Evolutionary conservation across 257 asterid species (phyloP).

Genomic region (Gentiana straminea): DNA sequence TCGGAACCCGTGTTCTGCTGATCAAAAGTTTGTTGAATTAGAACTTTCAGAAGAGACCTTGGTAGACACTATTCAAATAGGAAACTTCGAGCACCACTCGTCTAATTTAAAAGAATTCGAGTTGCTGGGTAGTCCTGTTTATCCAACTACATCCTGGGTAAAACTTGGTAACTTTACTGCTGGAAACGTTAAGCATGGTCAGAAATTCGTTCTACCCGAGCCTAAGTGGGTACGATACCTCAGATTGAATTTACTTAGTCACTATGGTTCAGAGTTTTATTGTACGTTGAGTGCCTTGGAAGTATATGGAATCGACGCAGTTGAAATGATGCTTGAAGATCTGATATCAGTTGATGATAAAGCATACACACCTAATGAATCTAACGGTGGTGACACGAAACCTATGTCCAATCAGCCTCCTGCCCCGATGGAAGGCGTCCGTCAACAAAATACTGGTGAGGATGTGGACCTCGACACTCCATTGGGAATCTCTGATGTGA

Average conservation of each 20-base stretch:
- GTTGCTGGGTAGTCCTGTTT: constrained; percentile 66
- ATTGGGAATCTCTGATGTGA: constrained; percentile 28
- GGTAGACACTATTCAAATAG: constrained; percentile 64
- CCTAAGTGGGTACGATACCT: constrained; percentile 93
- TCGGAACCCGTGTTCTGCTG: constrained; percentile 88
- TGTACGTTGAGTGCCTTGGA: constrained; percentile 78
- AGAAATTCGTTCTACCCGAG: constrained; percentile 61
- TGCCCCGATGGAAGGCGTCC: constrained; percentile 20
- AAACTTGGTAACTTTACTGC: constrained; percentile 75
- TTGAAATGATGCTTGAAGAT: constrained; percentile 97
- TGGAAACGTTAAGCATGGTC: constrained; percentile 70
- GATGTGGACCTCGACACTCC: constrained; percentile 30
- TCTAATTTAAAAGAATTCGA: constrained; percentile 80
- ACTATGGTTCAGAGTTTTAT: constrained; percentile 88
- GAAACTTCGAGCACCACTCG: constrained; percentile 89
- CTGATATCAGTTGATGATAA: constrained; percentile 58
- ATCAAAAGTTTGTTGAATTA: constrained; percentile 70
- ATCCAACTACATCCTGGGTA: constrained; percentile 87
- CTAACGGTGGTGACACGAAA: constrained; percentile 18
- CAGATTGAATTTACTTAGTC: constrained; percentile 54
- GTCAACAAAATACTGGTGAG: constrained; percentile 27
- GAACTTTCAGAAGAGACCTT: constrained; percentile 95
- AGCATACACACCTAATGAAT: constrained; percentile 29
- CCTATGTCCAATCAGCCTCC: constrained; percentile 10
- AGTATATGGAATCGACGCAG: constrained; percentile 94